Conservation (phyloP, 2,329 filamentous ascomycete genomes). For the Teratosphaeria destructans region DNA sequence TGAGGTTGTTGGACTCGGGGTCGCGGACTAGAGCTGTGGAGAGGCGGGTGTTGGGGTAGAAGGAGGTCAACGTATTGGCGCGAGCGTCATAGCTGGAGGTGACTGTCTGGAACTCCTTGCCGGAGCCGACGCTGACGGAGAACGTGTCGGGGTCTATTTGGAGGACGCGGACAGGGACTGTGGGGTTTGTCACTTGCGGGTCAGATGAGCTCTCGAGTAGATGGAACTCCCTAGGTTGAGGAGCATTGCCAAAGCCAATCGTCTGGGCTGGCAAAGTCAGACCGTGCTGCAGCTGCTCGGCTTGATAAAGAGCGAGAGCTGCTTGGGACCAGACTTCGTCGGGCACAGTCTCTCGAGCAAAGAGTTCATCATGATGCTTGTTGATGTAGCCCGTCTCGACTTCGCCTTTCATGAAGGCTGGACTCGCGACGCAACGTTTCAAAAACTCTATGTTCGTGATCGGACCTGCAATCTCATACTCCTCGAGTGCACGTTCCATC, state of each 20-base stretch:
- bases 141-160: conserved; percentile 43
- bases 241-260: conserved; percentile 48
- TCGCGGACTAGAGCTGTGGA: conserved; percentile 65
- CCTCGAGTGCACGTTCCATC: conserved; percentile 65
- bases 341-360: conserved; percentile 49
- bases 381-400: conserved; percentile 96
- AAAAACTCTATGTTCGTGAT: conserved; percentile 96
- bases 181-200: conserved; percentile 27
- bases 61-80: conserved; percentile 53
- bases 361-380: conserved; percentile 73
- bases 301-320: conserved; percentile 55
- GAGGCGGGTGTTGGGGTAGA: conserved; percentile 72
- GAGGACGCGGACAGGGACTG: conserved; percentile 35
- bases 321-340: conserved; percentile 79
- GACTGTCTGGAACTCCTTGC: conserved; percentile 20
- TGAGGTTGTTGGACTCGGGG: conserved; percentile 45
- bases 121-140: conserved; percentile 31
- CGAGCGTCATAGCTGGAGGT: conserved; percentile 37
- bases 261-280: conserved; percentile 24
- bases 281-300: conserved; percentile 9
- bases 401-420: conserved; percentile 72
- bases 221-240: conserved; percentile 52
- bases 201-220: conserved; percentile 40
- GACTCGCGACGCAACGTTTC: conserved; percentile 72
- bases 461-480: conserved; percentile 86